Conservation (phyloP, 768 basidiomycete species). For the Gloeophyllum trabeum region DNA sequence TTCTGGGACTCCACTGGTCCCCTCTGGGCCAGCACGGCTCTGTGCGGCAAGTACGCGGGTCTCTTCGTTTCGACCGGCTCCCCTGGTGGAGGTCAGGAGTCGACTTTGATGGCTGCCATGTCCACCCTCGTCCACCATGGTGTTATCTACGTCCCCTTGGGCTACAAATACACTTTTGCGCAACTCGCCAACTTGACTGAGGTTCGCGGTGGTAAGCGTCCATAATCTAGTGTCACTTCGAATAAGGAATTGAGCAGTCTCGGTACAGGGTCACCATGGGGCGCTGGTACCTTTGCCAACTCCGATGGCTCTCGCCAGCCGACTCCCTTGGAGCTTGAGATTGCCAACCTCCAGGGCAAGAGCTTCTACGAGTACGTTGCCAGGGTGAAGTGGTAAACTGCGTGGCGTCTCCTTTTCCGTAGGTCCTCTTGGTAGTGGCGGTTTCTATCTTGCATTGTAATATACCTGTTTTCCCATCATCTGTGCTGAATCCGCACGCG, state of each 20-base stretch:
- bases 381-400: constrained; percentile 20
- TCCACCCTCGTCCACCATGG: constrained; percentile 65
- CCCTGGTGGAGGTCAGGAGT: constrained; percentile 77
- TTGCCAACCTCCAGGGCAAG: constrained; percentile 41
- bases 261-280: constrained; percentile 51
- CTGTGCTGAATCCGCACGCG: too few relatives aligned
- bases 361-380: constrained; percentile 37
- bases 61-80: constrained; percentile 64
- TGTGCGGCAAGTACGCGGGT: constrained; percentile 70
- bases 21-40: constrained; percentile 45
- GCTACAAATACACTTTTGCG: constrained; percentile 40
- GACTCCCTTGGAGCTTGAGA: constrained; percentile 33
- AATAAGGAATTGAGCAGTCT: background rate
- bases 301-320: constrained; percentile 36
- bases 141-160: constrained; percentile 63
- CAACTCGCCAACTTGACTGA: constrained; percentile 31
- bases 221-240: background rate
- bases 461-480: too few relatives aligned
- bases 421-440: too few relatives aligned
- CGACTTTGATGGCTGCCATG: constrained; percentile 36
- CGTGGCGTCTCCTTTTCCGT: too few relatives aligned
- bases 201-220: constrained; percentile 32
- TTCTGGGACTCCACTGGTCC: constrained; percentile 72
- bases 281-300: constrained; percentile 54
- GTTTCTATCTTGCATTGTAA: too few relatives aligned